Evolutionary conservation across 805 yeast species (phyloP).

Genomic region (Tetrapisispora fleetii): DNA sequence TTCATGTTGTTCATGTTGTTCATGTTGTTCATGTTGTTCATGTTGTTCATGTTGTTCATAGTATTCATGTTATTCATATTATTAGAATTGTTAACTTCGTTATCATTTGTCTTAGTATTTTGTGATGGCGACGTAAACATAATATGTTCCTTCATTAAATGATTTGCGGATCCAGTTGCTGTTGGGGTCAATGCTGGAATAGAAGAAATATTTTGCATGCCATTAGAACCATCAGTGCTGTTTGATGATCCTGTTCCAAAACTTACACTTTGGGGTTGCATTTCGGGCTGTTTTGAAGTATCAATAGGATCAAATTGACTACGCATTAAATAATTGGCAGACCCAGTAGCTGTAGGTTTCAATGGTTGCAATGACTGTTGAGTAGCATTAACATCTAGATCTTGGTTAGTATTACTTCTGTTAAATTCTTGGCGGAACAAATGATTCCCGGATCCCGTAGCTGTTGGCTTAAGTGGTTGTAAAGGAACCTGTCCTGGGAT

Average conservation of each 20-base stretch:
- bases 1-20: slow-evolving; percentile 1
- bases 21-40: neutral
- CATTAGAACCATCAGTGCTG: neutral
- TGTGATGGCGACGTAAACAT: neutral
- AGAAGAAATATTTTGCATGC: neutral
- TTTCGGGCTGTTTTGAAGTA: neutral
- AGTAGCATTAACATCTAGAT: neutral
- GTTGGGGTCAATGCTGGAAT: neutral
- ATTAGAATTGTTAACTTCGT: neutral
- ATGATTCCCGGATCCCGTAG: slow-evolving; percentile 29
- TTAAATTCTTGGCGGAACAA: slow-evolving; percentile 19
- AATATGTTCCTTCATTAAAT: slow-evolving; percentile 21
- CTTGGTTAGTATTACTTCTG: neutral
- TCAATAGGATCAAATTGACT: slow-evolving; percentile 9
- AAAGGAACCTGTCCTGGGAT: slow-evolving; percentile 14
- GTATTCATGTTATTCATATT: neutral
- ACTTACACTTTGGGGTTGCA: slow-evolving; percentile 10
- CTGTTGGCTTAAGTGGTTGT: slow-evolving; percentile 28
- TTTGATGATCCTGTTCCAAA: slow-evolving; percentile 8
- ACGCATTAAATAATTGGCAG: slow-evolving; percentile 30
- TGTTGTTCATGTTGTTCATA: neutral
- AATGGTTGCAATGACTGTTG: slow-evolving; percentile 16
- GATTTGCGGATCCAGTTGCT: slow-evolving; percentile 29
- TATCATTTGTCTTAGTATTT: neutral
- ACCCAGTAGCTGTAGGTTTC: slow-evolving; percentile 34